Base-by-base conservation (phyloP, 331 rosid genomes). In the Rhamnella rubrinervis region DNA sequence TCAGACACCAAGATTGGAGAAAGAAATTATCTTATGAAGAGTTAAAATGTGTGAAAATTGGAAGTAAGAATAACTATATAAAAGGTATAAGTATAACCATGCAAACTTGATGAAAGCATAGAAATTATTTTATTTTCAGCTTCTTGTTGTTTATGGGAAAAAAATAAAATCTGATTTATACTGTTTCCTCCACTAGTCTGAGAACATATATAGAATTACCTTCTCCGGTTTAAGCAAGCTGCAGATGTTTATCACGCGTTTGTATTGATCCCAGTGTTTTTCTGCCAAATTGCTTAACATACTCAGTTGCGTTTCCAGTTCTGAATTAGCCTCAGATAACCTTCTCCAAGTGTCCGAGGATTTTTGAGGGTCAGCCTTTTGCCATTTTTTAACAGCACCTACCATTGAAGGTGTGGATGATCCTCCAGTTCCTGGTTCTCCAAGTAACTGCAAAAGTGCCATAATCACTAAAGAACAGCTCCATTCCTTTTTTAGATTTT, bases 391-490 rank as follows among this genome's bases (percentile, higher is more conserved):
- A 16, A 95, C 97, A 55, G 96, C 88, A 75, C 97, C 97, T 55
- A 95, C 97, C 98, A 95, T 95, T 60, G 98, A 95, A 69, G 95
- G 96, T 1, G 98, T 95, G 76, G 96, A 95, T 52, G 97, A 95
- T 63, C 98, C 98, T 75, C 98, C 98, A 50, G 76, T 81, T 70
- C 98, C 98, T 46, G 98, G 97, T 81, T 95, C 97, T 77, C 98
- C 97, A 63, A 95, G 91, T 77, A 91, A 66, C 98, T 95, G 75
- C 58, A 75, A 80, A 57, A 62, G 57, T 47, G 75, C 44, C 73
- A 65, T 9, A 61, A 71, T 81, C 41, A 80, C 58, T 61, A 23
- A 53, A 35, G 63, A 74, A 18, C 25, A 5, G 0, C 8, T 21
- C 17, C 62, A 21, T 25, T 26, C 19, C 16, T 28, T 59, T 37